Evolutionary conservation across 805 yeast genomes (phyloP).

Genomic region (Hanseniaspora jakobsenii): DNA sequence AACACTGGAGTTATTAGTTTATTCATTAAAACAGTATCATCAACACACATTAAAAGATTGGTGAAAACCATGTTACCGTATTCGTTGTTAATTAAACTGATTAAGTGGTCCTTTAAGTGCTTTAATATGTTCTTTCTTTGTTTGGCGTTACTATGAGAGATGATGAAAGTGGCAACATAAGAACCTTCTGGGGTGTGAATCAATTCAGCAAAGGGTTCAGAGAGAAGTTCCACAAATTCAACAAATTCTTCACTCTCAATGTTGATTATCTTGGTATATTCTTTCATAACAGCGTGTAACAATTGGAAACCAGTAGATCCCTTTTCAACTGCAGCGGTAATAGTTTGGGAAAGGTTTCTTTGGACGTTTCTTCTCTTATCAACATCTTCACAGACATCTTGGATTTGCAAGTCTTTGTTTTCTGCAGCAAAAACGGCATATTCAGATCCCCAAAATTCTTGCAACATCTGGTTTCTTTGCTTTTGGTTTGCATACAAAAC

Average conservation of each 20-base stretch:
- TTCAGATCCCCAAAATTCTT: slow-evolving; percentile 95
- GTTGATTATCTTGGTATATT: slow-evolving; percentile 62
- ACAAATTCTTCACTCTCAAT: slow-evolving; percentile 46
- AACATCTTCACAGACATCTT: slow-evolving; percentile 53
- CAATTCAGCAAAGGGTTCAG: slow-evolving; percentile 84
- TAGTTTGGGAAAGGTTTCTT: slow-evolving; percentile 66
- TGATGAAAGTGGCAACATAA: slow-evolving; percentile 71
- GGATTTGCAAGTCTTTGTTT: slow-evolving; percentile 49
- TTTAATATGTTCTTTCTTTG: slow-evolving; percentile 74
- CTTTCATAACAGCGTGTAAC: slow-evolving; percentile 91
- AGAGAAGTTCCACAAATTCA: slow-evolving; percentile 69
- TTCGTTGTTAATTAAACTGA: slow-evolving; percentile 67
- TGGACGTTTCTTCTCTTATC: slow-evolving; percentile 71
- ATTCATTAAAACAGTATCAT: slow-evolving; percentile 75
- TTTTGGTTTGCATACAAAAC: slow-evolving; percentile 72
- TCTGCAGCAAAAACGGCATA: slow-evolving; percentile 79
- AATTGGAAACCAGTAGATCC: slow-evolving; percentile 95
- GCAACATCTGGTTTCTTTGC: slow-evolving; percentile 80
- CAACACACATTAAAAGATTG: slow-evolving; percentile 72
- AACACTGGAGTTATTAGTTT: slow-evolving; percentile 47
- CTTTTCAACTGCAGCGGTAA: slow-evolving; percentile 81
- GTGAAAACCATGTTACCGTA: slow-evolving; percentile 73
- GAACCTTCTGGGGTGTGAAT: slow-evolving; percentile 93
- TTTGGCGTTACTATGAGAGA: slow-evolving; percentile 79
- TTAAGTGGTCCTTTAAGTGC: slow-evolving; percentile 62